Evolutionary conservation across 106 monocot species (phyloP), one percentile per base, ranked within the genome.

Genomic region (Phalaenopsis aphrodite): DNA sequence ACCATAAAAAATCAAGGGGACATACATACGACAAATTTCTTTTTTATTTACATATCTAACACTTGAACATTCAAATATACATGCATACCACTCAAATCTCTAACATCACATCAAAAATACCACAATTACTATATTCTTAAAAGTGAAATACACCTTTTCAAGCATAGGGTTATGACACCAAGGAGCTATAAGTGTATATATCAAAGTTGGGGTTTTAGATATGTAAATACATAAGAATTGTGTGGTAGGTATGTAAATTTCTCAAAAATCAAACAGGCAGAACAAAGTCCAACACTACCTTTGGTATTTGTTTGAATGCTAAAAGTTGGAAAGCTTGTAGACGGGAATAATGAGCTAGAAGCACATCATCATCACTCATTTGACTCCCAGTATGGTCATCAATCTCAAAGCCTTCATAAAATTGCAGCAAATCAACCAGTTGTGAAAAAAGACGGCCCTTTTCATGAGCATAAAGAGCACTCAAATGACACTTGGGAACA

Each of bases 321-420:
- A 99, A 79, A 57, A 99, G 87, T 82, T 99, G 99, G 79, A 99
- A 95, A 41, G 99, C 95, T 87, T 99, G 93, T 12, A 99, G 72
- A 71, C 95, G 99, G 82, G 91, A 91, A 87, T 99, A 95, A 87
- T 95, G 99, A 49, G 93, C 78, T 79, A 91, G 91, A 46, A 95
- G 49, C 37, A 99, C 90, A 87, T 93, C 93, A 82, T 99, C 95
- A 80, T 99, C 99, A 85, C 82, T 88, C 46, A 99, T 52, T 76
- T 99, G 99, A 57, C 88, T 91, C 37, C 95, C 99, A 86, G 85
- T 87, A 85, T 99, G 99, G 66, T 99, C 99, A 85, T 99, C 89
- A 75, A 99, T 99, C 83, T 99, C 99, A 89, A 99, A 99, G 38
- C 93, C 90, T 88, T 95, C 95, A 81, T 99, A 99, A 78, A 99